Evolutionary conservation across 228 moss, liverwort and hornwort species (phyloP), one percentile per base, ranked within the genome.

Genomic region (Sphagnum fallax): DNA sequence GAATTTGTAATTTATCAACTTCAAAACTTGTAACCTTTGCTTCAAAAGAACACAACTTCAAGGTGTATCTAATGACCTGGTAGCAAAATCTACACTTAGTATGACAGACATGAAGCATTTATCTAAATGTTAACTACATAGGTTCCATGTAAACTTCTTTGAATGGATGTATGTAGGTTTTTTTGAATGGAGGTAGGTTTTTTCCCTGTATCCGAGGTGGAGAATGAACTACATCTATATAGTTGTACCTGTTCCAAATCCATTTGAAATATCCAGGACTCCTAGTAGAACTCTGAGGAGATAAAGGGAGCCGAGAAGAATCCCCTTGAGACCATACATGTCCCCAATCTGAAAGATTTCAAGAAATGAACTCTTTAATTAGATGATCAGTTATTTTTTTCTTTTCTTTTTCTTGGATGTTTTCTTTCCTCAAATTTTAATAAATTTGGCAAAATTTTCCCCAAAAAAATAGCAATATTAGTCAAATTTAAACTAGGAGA

Each of bases 311-410:
- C 60, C 0, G 60, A 73, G 75, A 0, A 69, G 0, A 0, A 88
- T 2, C 53, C 79, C 88, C 69, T 62, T 16, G 72, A 4, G 73
- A 16, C 84, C 90, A 5, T 5, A 59, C 69, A 84, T 2, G 65
- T 92, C 92, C 77, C 90, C 85, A 47, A 77, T 50, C 93, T 93
- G 80, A 49, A 63, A 74, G 2, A 58, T 32, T 48, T 32, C 5
- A 66, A 5, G 15, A 1, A 55, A 12, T 55, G 55, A 32, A 32
- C 32, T 32, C 32, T 32, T 32, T 32, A 32, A 32, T 32, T 2
- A 32, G 32, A 32, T 32, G 32, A 32, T 55, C 55, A 55, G 55
- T 12, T 55, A 1, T 12, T 55, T 0, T 8, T 1, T 55, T 8
- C 12, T 55, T 55, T 55, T 12, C 55, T 1, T 55, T 55, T 55